These are phyloP conservation scores for Populus hybrid DNA, from an alignment of 441 rosid species.

Conservation along the genomic window DNA sequence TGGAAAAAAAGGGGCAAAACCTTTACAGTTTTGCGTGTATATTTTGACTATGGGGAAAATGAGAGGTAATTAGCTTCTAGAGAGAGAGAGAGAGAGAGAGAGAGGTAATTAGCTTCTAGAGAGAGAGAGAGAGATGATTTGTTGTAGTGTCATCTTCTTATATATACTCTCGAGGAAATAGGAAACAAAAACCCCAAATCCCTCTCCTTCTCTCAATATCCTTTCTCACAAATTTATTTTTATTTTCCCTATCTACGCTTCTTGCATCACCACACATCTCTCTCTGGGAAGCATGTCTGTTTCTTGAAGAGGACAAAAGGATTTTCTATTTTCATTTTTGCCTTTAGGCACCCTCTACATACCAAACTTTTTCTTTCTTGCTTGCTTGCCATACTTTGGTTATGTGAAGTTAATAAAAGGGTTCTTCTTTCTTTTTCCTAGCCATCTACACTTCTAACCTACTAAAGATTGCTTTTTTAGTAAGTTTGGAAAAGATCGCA, in stretches of 20 bases:
- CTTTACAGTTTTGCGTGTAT: conserved; percentile 18
- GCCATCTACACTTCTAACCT: not conserved
- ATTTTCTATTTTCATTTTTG: not conserved
- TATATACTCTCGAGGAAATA: conserved; percentile 73
- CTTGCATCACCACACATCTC: conserved; percentile 29
- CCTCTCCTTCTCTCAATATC: conserved; percentile 35
- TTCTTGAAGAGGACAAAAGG: conserved; percentile 14
- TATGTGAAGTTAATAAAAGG: not conserved
- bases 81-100: too few species aligned
- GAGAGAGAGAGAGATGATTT: conserved; percentile 20
- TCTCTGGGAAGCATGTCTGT: conserved; percentile 10
- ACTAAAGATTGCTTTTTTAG: conserved; percentile 1
- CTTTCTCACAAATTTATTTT: conserved; percentile 33
- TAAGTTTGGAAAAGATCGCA: not conserved
- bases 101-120: not conserved
- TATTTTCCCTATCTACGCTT: conserved; percentile 25
- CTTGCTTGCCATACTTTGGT: not conserved
- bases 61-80: conserved; percentile 5
- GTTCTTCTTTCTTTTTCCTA: not conserved
- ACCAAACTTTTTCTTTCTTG: not conserved
- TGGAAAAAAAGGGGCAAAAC: not conserved
- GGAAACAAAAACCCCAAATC: conserved; percentile 62
- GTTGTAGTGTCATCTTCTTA: conserved; percentile 90
- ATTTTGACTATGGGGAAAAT: conserved; percentile 25
- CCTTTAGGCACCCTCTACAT: not conserved